These are phyloP conservation scores for Scheffersomyces stipitis DNA, from an alignment of 805 yeast species.

Conservation along the genomic window DNA sequence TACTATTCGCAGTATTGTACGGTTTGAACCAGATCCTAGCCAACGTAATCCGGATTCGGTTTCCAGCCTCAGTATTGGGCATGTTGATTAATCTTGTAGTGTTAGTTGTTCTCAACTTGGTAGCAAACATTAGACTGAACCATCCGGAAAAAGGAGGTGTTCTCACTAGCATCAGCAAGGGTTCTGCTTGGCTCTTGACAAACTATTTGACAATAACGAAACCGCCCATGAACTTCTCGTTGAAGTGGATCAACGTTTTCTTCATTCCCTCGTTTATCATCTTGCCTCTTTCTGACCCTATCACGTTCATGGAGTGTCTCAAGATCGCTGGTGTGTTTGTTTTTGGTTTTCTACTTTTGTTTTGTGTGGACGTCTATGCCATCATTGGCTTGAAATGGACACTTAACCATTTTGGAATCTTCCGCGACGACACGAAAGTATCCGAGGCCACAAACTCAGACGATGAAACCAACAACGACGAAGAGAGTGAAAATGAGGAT, in stretches of 20 bases:
- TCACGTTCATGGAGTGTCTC: slow-evolving; percentile 65
- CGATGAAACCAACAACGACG: background rate
- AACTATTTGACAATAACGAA: slow-evolving; percentile 42
- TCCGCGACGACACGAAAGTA: slow-evolving; percentile 5
- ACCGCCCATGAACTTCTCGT: slow-evolving; percentile 65
- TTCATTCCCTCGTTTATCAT: slow-evolving; percentile 78
- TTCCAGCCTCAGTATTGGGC: slow-evolving; percentile 72
- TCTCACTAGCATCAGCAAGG: slow-evolving; percentile 13
- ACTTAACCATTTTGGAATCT: slow-evolving; percentile 5
- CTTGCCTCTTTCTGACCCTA: slow-evolving; percentile 65
- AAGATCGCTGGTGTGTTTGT: slow-evolving; percentile 74
- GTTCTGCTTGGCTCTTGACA: slow-evolving; percentile 22
- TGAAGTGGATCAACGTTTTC: slow-evolving; percentile 76
- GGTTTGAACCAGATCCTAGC: slow-evolving; percentile 51
- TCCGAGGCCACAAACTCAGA: slow-evolving; percentile 5
- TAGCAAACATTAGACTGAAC: slow-evolving; percentile 9
- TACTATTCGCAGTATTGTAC: slow-evolving; percentile 47
- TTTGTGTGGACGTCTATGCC: slow-evolving; percentile 45
- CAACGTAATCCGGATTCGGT: slow-evolving; percentile 45
- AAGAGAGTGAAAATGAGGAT: slow-evolving; percentile 13
- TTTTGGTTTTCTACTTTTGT: slow-evolving; percentile 54
- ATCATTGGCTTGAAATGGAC: slow-evolving; percentile 26
- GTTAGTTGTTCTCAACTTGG: slow-evolving; percentile 37
- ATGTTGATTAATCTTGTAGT: slow-evolving; percentile 59
- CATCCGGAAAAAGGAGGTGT: slow-evolving; percentile 10